phyloP scores from a whole-genome alignment of 2,329 filamentous ascomycete species.

The Aspergillus terreus region DNA sequence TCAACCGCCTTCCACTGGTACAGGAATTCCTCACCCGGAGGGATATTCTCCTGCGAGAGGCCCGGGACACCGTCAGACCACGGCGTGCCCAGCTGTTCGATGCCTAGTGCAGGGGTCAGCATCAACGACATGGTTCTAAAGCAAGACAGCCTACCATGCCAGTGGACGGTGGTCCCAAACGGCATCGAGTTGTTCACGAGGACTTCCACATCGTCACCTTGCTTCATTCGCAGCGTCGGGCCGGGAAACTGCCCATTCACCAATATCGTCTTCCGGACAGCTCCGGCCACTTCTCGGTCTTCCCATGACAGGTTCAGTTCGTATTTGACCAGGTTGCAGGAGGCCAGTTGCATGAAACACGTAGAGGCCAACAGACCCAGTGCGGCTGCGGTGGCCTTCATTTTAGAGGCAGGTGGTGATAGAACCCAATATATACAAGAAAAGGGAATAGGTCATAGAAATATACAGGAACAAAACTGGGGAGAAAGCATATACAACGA shows the following conservation, averaged over 20 bases:
- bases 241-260: conserved; percentile 29
- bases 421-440: background rate
- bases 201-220: conserved; percentile 28
- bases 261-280: conserved; percentile 21
- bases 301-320: conserved; percentile 22
- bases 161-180: conserved; percentile 28
- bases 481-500: background rate
- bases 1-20: conserved; percentile 56
- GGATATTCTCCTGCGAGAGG: conserved; percentile 52
- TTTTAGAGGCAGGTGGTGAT: background rate
- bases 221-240: conserved; percentile 21
- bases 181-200: conserved; percentile 26
- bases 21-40: conserved; percentile 46
- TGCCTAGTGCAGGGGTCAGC: conserved; percentile 14
- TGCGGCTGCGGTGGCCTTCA: background rate
- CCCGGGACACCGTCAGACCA: conserved; percentile 62
- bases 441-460: background rate
- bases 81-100: conserved; percentile 47
- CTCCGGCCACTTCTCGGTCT: conserved; percentile 20
- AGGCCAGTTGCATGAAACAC: background rate
- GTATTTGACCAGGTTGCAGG: conserved; percentile 3
- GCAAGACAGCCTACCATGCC: conserved; percentile 21
- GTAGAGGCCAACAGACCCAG: background rate
- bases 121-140: background rate
- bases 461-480: background rate